phyloP scores from a whole-genome alignment of 257 asterid genomes.

The Solanum medicagineum region DNA sequence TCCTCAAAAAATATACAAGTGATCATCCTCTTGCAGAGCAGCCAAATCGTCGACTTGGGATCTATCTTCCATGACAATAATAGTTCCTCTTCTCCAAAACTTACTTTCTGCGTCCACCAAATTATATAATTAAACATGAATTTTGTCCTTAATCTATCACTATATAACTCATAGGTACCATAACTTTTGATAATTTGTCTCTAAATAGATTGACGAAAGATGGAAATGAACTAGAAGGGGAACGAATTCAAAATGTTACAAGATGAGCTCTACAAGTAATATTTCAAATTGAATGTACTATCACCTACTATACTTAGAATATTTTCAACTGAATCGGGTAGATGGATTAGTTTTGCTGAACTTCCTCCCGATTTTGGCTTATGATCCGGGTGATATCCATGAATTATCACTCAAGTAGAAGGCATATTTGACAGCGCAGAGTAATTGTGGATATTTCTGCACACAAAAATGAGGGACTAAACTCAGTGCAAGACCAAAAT shows the following conservation, averaged over 20 bases:
- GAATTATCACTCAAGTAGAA: constrained; percentile 59
- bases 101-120: constrained; percentile 47
- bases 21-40: constrained; percentile 72
- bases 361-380: constrained; percentile 28
- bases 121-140: background rate
- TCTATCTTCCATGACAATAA: constrained; percentile 55
- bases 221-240: background rate
- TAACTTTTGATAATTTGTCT: background rate
- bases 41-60: constrained; percentile 72
- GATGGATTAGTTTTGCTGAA: constrained; percentile 71
- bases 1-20: constrained; percentile 54
- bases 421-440: constrained; percentile 10
- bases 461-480: constrained; percentile 13
- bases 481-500: background rate
- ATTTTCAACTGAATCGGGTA: constrained; percentile 60
- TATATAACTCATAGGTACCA: background rate
- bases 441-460: constrained; percentile 8
- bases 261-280: background rate
- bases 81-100: constrained; percentile 60
- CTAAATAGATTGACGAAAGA: too few relatives aligned
- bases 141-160: background rate
- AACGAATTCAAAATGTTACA: background rate
- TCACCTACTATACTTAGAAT: constrained; percentile 66
- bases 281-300: background rate
- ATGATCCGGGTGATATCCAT: constrained; percentile 66